Base-by-base conservation (phyloP, 345 rosid genomes). In the Bruguiera parviflora region DNA sequence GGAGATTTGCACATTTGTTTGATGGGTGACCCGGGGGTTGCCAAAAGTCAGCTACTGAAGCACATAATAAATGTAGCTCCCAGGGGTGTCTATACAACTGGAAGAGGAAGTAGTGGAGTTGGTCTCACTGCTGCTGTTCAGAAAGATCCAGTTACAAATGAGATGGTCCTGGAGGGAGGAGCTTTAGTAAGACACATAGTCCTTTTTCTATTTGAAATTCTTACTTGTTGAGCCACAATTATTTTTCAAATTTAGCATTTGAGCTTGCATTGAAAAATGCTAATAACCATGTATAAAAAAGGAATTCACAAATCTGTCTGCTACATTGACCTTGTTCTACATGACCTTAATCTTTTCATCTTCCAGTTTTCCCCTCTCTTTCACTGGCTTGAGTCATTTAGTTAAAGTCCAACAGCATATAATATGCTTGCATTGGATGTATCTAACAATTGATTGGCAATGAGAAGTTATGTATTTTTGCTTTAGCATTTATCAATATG, bases 21-120 rank as follows among this genome's bases (percentile, higher is more conserved):
- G 84, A 92, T 95, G 98, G 99, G 99, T 69, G 99, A 95, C 84
- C 99, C 99, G 81, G 98, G 99, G 55, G 98, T 92, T 77, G 99
- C 99, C 72, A 95, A 92, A 71, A 90, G 98, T 88, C 99, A 95
- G 84, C 98, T 95, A 79, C 93, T 95, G 74, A 95, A 95, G 90
- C 97, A 95, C 87, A 90, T 95, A 52, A 89, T 92, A 66, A 90
- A 90, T 62, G 94, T 95, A 61, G 99, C 98, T 55, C 99, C 98
- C 13, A 86, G 96, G 75, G 98, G 92, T 63, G 85, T 95, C 66
- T 95, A 92, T 77, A 95, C 99, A 56, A 95, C 99, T 51, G 98
- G 99, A 35, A 89, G 73, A 80, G 99, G 99, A 71, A 92, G 98
- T 88, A 92, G 98, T 79, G 98, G 98, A 52, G 98, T 95, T 84